Evolutionary conservation across 768 basidiomycete genomes (phyloP), one percentile per base, ranked within the genome.

Genomic region (Jaapia argillacea): DNA sequence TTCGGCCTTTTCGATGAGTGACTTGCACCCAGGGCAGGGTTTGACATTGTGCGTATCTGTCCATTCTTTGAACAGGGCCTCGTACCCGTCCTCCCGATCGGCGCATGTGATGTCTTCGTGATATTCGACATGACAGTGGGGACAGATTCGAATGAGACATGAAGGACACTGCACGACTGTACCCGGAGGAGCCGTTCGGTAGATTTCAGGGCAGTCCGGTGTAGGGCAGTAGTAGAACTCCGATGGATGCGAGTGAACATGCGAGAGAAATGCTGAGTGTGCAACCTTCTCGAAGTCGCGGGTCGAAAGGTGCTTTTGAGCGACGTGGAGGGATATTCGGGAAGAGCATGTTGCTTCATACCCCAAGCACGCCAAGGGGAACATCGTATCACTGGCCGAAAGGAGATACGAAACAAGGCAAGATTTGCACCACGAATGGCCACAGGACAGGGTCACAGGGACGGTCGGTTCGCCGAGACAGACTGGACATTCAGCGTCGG

Each of bases 191-290:
- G 69, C 72, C 2, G 69, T 54, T 22, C 84, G 77, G 55, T 89
- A 90, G 4, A 87, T 68, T 51, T 86, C 81, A 0, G 66, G 65
- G 51, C 87, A 90, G 55, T 89, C 83, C 0, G 87, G 80, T 0
- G 85, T 80, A 0, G 87, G 86, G 59, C 87, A 90, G 51, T 77
- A 80, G 46, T 75, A 70, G 51, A 82, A 81, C 45, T 86, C 80
- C 5, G 68, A 60, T 0, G 81, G 67, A 27, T 71, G 72, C 2
- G 71, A 60, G 46, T 79, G 74, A 16, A 85, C 65, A 53, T 87
- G 68, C 0, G 71, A 58, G n/a, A 73, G 64, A 50, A 81, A 79
- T 0, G 85, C 72, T 0, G 82, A 73, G 10, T 74, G 65, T 14
- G 75, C 61, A 25, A 88, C 50, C 0, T 69, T 63, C 22, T 75